Conservation (phyloP, 257 asterid genomes). For the Solanum pennellii region DNA sequence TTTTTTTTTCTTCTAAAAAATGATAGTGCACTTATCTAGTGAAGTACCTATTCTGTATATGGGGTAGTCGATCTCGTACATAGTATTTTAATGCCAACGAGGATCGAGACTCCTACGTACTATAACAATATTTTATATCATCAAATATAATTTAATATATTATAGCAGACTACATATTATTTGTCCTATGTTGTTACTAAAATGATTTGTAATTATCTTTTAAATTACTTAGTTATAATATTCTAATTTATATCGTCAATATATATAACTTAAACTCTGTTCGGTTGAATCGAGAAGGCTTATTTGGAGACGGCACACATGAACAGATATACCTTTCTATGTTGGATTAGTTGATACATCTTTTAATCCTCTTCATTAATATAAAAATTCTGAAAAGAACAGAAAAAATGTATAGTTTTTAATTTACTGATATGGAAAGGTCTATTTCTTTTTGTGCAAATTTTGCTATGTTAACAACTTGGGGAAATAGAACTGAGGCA, state of each 20-base stretch:
- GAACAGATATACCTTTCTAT: background rate
- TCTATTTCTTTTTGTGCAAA: background rate
- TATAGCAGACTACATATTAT: background rate
- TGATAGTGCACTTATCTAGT: background rate
- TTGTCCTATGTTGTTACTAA: background rate
- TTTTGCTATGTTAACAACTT: background rate
- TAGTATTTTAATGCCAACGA: background rate
- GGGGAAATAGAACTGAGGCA: slow-evolving; percentile 8
- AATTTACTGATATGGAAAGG: background rate
- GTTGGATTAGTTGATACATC: background rate
- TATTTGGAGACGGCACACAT: background rate
- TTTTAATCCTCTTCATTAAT: background rate
- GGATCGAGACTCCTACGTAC: background rate
- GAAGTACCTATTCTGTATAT: background rate
- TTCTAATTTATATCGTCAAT: background rate
- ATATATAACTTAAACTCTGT: background rate
- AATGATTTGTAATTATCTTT: background rate
- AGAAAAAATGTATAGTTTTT: too few relatives aligned
- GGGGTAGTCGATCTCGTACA: background rate
- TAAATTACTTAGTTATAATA: background rate
- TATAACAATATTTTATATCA: background rate
- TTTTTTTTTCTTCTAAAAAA: background rate
- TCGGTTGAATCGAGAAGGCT: background rate
- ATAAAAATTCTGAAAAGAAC: background rate
- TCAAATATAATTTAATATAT: background rate